These are phyloP conservation scores for Trichopus zeylanicus DNA, from an alignment of 116 monocot genomes.

Conservation along the genomic window DNA sequence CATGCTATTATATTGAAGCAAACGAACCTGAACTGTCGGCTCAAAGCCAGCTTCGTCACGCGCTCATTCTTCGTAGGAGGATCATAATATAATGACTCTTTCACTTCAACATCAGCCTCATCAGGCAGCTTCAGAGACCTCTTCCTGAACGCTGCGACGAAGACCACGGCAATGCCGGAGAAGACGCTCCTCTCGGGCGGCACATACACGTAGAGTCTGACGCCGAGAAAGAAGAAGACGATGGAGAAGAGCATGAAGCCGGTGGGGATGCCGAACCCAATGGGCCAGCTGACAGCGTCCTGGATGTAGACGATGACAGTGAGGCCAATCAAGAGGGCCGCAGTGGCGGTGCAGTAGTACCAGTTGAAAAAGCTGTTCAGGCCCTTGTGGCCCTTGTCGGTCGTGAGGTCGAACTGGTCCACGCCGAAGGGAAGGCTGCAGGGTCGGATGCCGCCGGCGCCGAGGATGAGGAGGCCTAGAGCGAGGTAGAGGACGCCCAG, in stretches of 20 bases:
- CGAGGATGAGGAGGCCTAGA: constrained; percentile 23
- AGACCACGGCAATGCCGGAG: constrained; percentile 26
- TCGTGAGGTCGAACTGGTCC: constrained; percentile 51
- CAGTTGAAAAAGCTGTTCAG: constrained; percentile 66
- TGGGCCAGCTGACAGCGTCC: constrained; percentile 41
- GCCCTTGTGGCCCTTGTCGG: constrained; percentile 16
- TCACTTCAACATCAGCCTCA: constrained; percentile 5
- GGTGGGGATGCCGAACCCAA: constrained; percentile 50
- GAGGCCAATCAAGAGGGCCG: constrained; percentile 22
- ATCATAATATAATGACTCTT: constrained; percentile 15
- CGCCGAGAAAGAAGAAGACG: constrained; percentile 38
- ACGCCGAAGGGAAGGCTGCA: constrained; percentile 58
- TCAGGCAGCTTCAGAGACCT: constrained; percentile 9
- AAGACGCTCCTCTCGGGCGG: constrained; percentile 38
- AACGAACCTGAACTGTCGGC: constrained; percentile 51
- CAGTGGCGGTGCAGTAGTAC: constrained; percentile 42
- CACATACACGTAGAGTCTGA: constrained; percentile 28
- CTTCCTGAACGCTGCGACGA: constrained; percentile 41
- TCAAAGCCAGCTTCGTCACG: constrained; percentile 30
- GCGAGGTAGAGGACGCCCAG: constrained; percentile 14
- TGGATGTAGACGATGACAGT: constrained; percentile 61
- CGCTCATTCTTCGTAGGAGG: constrained; percentile 9
- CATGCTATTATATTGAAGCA: too few relatives aligned
- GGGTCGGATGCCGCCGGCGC: constrained; percentile 39
- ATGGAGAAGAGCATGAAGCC: constrained; percentile 32